phyloP scores from a whole-genome alignment of 2,329 filamentous ascomycete genomes.

The Gaeumannomyces sp. region DNA sequence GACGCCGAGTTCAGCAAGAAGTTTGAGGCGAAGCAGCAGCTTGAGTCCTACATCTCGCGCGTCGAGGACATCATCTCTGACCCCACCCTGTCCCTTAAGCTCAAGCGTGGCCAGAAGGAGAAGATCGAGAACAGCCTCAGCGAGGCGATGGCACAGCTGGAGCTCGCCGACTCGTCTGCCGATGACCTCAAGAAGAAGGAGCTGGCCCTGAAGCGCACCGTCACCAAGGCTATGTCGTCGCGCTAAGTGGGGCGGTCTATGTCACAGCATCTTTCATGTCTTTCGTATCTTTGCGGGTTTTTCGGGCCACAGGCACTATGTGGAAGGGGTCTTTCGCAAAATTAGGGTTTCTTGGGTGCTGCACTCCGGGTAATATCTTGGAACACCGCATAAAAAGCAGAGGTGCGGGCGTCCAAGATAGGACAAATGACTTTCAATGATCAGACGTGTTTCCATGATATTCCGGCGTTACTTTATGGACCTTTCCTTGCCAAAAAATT shows the following conservation, averaged over 20 bases:
- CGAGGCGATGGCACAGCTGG: slow-evolving; percentile 95
- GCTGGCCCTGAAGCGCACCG: slow-evolving; percentile 91
- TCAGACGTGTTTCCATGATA: not conserved
- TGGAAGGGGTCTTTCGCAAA: slow-evolving; percentile 1
- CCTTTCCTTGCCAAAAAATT: too few relatives aligned
- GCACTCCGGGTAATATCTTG: not conserved
- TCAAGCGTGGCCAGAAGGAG: slow-evolving; percentile 99
- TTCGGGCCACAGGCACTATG: not conserved
- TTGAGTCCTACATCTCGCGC: slow-evolving; percentile 97
- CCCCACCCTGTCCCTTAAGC: slow-evolving; percentile 89
- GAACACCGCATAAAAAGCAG: slow-evolving; percentile 1
- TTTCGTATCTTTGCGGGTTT: slow-evolving; percentile 6
- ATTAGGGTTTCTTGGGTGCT: not conserved
- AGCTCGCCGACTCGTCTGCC: slow-evolving; percentile 83
- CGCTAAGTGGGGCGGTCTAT: slow-evolving; percentile 52
- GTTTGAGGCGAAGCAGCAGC: slow-evolving; percentile 98
- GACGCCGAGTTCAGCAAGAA: slow-evolving; percentile 99
- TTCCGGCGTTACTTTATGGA: too few relatives aligned
- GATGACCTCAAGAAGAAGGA: slow-evolving; percentile 99
- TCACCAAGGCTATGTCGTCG: slow-evolving; percentile 97
- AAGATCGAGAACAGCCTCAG: slow-evolving; percentile 97
- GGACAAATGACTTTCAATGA: not conserved
- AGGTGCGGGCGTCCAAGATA: not conserved
- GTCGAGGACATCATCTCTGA: slow-evolving; percentile 99
- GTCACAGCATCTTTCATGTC: slow-evolving; percentile 4